Evolutionary conservation across 2,329 filamentous ascomycete genomes (phyloP).

Genomic region (Colletotrichum abscissum): DNA sequence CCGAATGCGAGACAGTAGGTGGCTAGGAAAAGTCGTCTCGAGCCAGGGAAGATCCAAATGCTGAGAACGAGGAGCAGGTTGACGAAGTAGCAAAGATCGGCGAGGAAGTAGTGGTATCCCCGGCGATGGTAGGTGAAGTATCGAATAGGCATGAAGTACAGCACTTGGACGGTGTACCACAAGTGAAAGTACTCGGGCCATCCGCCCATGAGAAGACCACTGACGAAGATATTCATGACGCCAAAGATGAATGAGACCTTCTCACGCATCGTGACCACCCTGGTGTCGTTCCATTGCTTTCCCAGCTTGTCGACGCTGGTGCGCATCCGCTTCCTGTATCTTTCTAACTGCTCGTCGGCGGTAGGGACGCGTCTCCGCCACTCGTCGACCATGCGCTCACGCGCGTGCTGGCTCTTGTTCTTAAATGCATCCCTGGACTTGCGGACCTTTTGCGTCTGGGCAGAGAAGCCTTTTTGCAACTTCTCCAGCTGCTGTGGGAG

Average conservation of each 20-base stretch:
- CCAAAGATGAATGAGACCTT: constrained; percentile 97
- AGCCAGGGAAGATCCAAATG: constrained; percentile 90
- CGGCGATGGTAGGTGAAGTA: constrained; percentile 91
- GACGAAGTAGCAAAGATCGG: constrained; percentile 98
- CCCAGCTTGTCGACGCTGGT: constrained; percentile 88
- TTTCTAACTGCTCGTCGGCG: constrained; percentile 91
- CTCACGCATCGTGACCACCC: constrained; percentile 87
- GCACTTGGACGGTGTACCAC: constrained; percentile 89
- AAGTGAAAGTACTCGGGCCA: constrained; percentile 87
- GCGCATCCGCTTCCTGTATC: constrained; percentile 89
- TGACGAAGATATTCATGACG: constrained; percentile 97
- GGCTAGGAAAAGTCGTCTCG: constrained; percentile 91
- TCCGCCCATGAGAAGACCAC: constrained; percentile 91
- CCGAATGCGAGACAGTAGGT: constrained; percentile 93
- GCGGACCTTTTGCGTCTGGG: constrained; percentile 86
- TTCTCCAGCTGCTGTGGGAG: constrained; percentile 91
- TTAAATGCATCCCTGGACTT: constrained; percentile 85
- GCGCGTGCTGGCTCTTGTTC: constrained; percentile 80
- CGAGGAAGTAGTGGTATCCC: constrained; percentile 96
- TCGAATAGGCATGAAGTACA: constrained; percentile 97
- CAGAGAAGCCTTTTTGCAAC: constrained; percentile 83
- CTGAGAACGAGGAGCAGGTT: constrained; percentile 86
- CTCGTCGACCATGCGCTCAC: constrained; percentile 90
- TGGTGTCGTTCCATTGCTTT: constrained; percentile 88
- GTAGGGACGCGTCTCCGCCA: constrained; percentile 88